Evolutionary conservation across 2,329 filamentous ascomycete species (phyloP).

Genomic region (Metarhizium robertsii): DNA sequence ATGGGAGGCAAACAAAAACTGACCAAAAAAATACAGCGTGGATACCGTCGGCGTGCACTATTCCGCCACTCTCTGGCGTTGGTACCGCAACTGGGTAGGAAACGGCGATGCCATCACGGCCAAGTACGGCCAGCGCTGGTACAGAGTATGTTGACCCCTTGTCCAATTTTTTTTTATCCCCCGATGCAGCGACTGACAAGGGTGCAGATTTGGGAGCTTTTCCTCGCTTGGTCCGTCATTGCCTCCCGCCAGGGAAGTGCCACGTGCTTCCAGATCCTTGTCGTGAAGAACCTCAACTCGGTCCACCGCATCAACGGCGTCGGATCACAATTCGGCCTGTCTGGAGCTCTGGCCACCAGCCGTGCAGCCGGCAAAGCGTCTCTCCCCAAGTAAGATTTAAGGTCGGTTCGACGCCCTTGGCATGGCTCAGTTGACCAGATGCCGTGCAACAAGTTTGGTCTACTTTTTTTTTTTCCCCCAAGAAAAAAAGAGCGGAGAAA

Average conservation of each 20-base stretch:
- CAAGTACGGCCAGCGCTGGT: constrained; percentile 90
- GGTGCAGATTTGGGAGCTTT: constrained; percentile 82
- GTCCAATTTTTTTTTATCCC: not conserved
- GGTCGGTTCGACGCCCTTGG: not conserved
- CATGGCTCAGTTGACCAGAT: not conserved
- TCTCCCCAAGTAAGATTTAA: not conserved
- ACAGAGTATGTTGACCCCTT: constrained; percentile 52
- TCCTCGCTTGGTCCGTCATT: constrained; percentile 80
- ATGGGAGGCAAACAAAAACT: not conserved
- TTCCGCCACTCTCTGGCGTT: constrained; percentile 87
- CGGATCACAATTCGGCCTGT: constrained; percentile 56
- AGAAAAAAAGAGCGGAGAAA: not conserved
- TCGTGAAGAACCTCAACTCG: constrained; percentile 86
- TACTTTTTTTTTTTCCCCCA: not conserved
- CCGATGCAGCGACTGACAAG: constrained; percentile 7
- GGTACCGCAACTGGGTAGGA: constrained; percentile 95
- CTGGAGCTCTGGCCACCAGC: constrained; percentile 42
- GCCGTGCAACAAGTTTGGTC: not conserved
- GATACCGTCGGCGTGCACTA: constrained; percentile 94
- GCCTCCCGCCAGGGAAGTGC: constrained; percentile 74
- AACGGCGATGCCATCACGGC: constrained; percentile 83
- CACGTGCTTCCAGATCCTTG: constrained; percentile 77
- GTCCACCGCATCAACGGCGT: constrained; percentile 75
- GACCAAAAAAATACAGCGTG: constrained; percentile 30
- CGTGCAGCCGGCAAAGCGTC: constrained; percentile 17